A percentile compares a stretch with the other conserved stretches of the same genome.
phyloP scores from a whole-genome alignment of 768 basidiomycete species.

The Russula brevipes region DNA sequence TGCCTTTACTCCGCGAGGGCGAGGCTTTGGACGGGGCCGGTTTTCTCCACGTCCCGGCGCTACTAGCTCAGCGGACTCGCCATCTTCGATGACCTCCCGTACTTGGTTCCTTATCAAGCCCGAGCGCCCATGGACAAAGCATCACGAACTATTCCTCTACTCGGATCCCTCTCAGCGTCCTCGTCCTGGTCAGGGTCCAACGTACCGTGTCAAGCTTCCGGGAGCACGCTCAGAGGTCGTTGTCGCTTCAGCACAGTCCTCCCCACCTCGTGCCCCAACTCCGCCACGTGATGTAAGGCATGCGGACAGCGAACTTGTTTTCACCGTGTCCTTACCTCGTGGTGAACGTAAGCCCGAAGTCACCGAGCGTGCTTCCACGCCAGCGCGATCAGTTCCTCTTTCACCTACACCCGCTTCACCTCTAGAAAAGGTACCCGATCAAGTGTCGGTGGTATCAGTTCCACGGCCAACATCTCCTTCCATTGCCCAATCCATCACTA shows the following conservation, averaged over 20 bases:
- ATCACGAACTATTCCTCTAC: constrained; percentile 70
- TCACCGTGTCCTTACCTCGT: constrained; percentile 12
- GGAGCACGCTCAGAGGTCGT: constrained; percentile 39
- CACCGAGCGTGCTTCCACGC: constrained; percentile 8
- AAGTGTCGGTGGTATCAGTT: background rate
- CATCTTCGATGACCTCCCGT: constrained; percentile 37
- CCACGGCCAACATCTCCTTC: background rate
- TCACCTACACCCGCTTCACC: constrained; percentile 3
- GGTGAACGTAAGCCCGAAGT: constrained; percentile 1
- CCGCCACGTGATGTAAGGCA: background rate
- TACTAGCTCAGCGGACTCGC: constrained; percentile 26
- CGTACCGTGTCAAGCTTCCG: constrained; percentile 60
- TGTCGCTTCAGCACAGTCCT: constrained; percentile 34
- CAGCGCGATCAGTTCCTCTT: constrained; percentile 2
- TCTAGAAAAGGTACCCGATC: background rate
- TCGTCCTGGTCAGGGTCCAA: constrained; percentile 49
- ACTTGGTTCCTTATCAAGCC: constrained; percentile 72
- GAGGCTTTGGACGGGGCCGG: constrained; percentile 42
- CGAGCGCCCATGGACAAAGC: constrained; percentile 79
- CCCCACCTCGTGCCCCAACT: constrained; percentile 6
- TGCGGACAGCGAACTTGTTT: constrained; percentile 9
- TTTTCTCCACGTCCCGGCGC: constrained; percentile 27
- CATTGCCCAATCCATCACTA: background rate
- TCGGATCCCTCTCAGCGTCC: constrained; percentile 55
- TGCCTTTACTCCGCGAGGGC: constrained; percentile 35